Evolutionary conservation across 1,284 basidiomycete genomes (phyloP), one percentile per base, ranked within the genome.

Genomic region (Cutaneotrichosporon curvatum): DNA sequence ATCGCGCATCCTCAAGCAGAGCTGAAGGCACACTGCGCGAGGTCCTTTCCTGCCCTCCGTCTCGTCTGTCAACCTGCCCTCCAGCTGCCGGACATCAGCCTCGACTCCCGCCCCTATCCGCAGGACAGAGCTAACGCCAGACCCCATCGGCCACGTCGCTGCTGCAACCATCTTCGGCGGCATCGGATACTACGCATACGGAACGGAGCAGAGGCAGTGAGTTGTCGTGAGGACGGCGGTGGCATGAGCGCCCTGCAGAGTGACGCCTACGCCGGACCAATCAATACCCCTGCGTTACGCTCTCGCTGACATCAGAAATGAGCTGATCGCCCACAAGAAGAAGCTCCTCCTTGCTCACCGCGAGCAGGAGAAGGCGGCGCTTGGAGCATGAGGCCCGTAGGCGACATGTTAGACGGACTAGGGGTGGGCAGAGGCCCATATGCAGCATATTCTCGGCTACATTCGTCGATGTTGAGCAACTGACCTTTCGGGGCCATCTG

Each of bases 151-250:
- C 16, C 67, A 72, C 47, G 18, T 63, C 15, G 42, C 52, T 37
- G 51, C 62, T 15, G 46, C 57, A 16, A 58, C 55, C n/a, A 63
- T 51, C 12, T 72, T 68, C 42, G 69, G 63, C 23, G 47, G 51
- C 9, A 4, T 70, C 32, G 70, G 70, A 22, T 68, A 61, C 49
- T 63, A 55, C 28, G 55, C 62, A 20, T 71, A 67, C 56, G 43
- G 59, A 47, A 47, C 52, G 10, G 68, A 70, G 47, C 51, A 59
- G 51, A 56, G 62, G 59, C 68, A 70, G 70, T 72, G 47, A 57
- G 70, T 68, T 6, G 31, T 14, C 21, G 11, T 30, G 9, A 9
- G 28, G 9, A 30, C 28, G 9, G 8, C 28, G 28, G 28, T 8
- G 28, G 28, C 14, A 14, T 30, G 14, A 30, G 28, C 9, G 9